These are phyloP conservation scores for Pseudozyma thailandica DNA, from an alignment of 1,284 basidiomycete genomes.

Conservation along the genomic window DNA sequence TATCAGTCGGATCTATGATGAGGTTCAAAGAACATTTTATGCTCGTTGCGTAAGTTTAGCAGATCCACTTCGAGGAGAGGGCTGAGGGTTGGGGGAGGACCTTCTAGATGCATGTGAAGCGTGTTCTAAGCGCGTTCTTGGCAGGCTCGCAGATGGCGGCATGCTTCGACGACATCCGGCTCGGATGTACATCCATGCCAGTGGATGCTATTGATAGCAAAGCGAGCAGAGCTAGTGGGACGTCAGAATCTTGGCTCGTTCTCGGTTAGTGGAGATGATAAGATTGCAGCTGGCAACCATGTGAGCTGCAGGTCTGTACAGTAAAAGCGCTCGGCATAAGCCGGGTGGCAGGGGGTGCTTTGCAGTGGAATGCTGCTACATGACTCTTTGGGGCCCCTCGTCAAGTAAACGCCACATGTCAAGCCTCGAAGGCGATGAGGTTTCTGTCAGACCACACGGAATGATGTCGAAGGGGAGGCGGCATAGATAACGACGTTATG, in stretches of 20 bases:
- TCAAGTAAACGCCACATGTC: background rate
- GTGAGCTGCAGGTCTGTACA: background rate
- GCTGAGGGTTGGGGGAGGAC: background rate
- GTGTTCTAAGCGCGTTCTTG: slow-evolving; percentile 12
- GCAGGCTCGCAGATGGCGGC: background rate
- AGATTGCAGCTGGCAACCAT: background rate
- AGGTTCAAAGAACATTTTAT: too few species aligned
- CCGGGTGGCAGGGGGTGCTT: too few species aligned
- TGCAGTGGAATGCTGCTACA: too few species aligned
- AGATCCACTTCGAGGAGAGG: too few species aligned
- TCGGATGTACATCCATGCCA: too few species aligned
- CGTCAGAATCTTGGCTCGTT: slow-evolving; percentile 8
- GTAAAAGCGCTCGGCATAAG: background rate
- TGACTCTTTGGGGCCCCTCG: background rate
- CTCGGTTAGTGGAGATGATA: slow-evolving; percentile 14
- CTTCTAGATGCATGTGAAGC: background rate
- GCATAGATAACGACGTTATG: too few species aligned
- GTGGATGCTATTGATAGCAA: background rate
- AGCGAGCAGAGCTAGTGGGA: background rate
- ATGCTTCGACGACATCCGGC: too few species aligned
- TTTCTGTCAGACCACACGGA: too few species aligned
- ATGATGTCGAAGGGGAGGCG: too few species aligned
- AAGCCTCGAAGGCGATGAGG: too few species aligned
- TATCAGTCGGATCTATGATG: too few species aligned
- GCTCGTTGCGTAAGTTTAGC: too few species aligned